A percentile compares a stretch with the other conserved stretches of the same genome.
Evolutionary conservation across 1,284 basidiomycete species (phyloP).

Genomic region (Coniferiporia weirii): DNA sequence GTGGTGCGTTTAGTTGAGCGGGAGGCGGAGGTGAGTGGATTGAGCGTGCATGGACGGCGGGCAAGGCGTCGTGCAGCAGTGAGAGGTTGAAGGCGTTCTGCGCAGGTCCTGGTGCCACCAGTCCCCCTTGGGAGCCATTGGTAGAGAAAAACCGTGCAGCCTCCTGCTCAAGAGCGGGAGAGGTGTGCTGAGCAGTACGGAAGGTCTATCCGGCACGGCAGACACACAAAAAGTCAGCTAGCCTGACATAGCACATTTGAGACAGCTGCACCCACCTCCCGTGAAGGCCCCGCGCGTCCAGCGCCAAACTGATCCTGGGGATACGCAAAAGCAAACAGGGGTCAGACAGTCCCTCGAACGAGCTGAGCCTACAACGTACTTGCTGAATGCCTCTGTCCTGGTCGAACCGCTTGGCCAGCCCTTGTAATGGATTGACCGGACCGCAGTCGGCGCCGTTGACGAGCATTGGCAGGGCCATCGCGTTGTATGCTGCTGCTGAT

Average conservation of each 20-base stretch:
- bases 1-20: conserved; percentile 30
- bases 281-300: conserved; percentile 50
- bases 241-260: not conserved
- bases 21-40: conserved; percentile 23
- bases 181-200: conserved; percentile 44
- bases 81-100: conserved; percentile 50
- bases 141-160: conserved; percentile 62
- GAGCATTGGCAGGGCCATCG: conserved; percentile 74
- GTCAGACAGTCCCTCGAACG: not conserved
- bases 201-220: conserved; percentile 42
- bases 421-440: conserved; percentile 75
- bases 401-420: conserved; percentile 70
- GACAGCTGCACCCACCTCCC: conserved; percentile 40
- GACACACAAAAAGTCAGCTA: conserved; percentile 13
- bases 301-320: conserved; percentile 61
- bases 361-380: conserved; percentile 33
- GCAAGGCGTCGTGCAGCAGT: conserved; percentile 50
- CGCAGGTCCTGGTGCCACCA: conserved; percentile 28
- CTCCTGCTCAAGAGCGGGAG: conserved; percentile 51
- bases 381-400: conserved; percentile 75
- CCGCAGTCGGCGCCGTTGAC: conserved; percentile 73
- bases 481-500: not conserved
- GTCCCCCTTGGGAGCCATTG: conserved; percentile 26
- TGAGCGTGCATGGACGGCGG: conserved; percentile 27
- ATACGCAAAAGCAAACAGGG: not conserved